Conservation (phyloP, 2,329 filamentous ascomycete genomes). For the Dothideomycetes sp. region DNA sequence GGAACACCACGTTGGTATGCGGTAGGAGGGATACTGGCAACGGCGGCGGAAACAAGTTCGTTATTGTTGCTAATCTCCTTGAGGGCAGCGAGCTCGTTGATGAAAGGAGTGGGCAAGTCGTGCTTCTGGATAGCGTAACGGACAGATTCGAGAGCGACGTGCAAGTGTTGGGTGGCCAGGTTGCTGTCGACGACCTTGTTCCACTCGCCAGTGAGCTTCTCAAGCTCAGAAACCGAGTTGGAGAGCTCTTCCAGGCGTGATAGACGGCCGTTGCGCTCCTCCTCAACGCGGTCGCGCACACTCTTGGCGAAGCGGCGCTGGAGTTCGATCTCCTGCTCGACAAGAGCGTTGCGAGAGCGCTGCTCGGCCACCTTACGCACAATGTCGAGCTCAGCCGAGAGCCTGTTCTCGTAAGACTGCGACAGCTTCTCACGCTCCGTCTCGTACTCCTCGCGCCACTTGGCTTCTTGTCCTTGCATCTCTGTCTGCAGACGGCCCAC, state of each 20-base stretch:
- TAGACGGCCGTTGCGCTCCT: conserved; percentile 77
- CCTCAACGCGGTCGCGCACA: conserved; percentile 73
- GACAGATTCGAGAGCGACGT: conserved; percentile 90
- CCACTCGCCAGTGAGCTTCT: conserved; percentile 81
- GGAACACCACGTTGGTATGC: conserved; percentile 91
- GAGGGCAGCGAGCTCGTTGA: conserved; percentile 84
- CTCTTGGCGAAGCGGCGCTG: conserved; percentile 76
- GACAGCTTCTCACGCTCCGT: conserved; percentile 73
- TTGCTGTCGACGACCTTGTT: conserved; percentile 84
- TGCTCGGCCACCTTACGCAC: conserved; percentile 74
- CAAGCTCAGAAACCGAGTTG: conserved; percentile 68
- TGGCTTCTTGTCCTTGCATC: conserved; percentile 69
- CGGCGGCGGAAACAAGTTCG: conserved; percentile 75
- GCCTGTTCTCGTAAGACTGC: conserved; percentile 67
- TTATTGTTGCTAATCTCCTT: conserved; percentile 80
- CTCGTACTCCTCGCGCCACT: conserved; percentile 84
- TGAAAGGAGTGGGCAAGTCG: conserved; percentile 66
- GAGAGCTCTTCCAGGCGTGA: conserved; percentile 77
- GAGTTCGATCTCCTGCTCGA: conserved; percentile 82
- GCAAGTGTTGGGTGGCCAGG: conserved; percentile 88
- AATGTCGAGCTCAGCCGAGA: conserved; percentile 68
- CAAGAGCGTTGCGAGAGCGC: conserved; percentile 71
- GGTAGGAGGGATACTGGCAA: conserved; percentile 87
- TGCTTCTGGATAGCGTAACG: conserved; percentile 71
- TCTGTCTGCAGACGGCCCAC: conserved; percentile 76